Evolutionary conservation across 805 yeast genomes (phyloP), one percentile per base, ranked within the genome.

Genomic region (Barnettozyma pratensis): DNA sequence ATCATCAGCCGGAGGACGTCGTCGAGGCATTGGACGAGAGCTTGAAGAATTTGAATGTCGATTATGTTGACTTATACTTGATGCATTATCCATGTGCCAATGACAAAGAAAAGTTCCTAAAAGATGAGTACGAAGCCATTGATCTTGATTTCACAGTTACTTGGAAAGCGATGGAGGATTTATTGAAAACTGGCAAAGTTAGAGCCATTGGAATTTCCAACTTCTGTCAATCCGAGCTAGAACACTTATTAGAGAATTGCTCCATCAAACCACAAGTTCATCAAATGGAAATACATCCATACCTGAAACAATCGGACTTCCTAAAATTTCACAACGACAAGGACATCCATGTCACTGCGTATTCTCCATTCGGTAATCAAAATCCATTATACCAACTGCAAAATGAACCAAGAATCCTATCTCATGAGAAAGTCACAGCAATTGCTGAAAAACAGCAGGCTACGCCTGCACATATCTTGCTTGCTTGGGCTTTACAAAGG

Each of bases 261-360:
- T 75, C 75, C 49, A 62, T 63, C 46, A 71, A 67, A 52, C 88
- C 88, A 4, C 73, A 68, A 50, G 81, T 83, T 37, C 78, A 84
- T 60, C 91, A 85, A 64, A 81, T 85, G 55, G 91, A 85, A 59
- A 81, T 73, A 68, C 81, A 75, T 61, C 81, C 88, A 1, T 78
- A 80, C 58, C 68, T 83, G 55, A 87, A 87, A 41, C 91, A 86
- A 64, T 69, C 65, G 7, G 80, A 81, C 54, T 70, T 87, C 54
- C 59, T 75, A 40, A 73, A 76, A 35, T 83, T 61, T 65, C 73
- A 81, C 64, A 67, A 72, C 47, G 61, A 66, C 34, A 71, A 85
- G 52, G 78, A 73, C 51, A 81, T 84, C 51, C 63, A 71, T 34
- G 64, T 84, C 47, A 84, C 84, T 63, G 95, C 95, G 8, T 88